phyloP scores from a whole-genome alignment of 1,284 basidiomycete species.

The Cryptococcus sp. region DNA sequence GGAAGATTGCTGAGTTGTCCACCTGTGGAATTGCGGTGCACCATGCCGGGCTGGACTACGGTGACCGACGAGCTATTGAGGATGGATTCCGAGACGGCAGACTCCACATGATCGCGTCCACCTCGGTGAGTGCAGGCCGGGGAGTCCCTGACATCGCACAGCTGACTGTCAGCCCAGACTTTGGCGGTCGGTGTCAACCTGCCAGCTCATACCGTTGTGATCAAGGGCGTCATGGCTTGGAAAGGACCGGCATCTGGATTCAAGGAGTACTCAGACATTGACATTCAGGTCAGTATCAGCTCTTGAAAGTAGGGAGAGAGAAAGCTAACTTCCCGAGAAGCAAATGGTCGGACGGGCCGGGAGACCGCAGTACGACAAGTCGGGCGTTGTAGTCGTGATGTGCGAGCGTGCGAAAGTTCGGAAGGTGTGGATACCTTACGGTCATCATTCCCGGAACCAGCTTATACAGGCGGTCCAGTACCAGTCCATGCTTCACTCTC shows the following conservation, averaged over 20 bases:
- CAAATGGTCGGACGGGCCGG: constrained; percentile 63
- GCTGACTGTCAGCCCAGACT: constrained; percentile 36
- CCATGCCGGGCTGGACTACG: constrained; percentile 54
- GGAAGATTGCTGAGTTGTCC: constrained; percentile 30
- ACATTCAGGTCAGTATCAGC: constrained; percentile 40
- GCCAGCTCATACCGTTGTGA: constrained; percentile 50
- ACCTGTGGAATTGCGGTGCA: constrained; percentile 53
- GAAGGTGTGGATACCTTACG: constrained; percentile 24
- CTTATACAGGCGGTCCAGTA: constrained; percentile 33
- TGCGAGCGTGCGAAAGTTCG: constrained; percentile 31
- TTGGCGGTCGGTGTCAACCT: constrained; percentile 57
- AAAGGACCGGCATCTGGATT: constrained; percentile 31
- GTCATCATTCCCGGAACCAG: not conserved
- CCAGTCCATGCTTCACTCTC: constrained; percentile 40
- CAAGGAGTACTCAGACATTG: constrained; percentile 49
- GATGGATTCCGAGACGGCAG: constrained; percentile 47
- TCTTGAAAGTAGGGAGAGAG: not conserved
- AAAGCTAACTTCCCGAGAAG: constrained; percentile 11
- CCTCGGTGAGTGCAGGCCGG: constrained; percentile 40
- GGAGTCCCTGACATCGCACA: not conserved
- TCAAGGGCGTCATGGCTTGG: constrained; percentile 48
- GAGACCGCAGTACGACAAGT: constrained; percentile 75
- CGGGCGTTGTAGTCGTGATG: constrained; percentile 50
- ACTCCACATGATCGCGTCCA: constrained; percentile 48
- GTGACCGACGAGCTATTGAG: constrained; percentile 53